Percentiles rank a stretch among this genome's conserved stretches.
phyloP scores from a whole-genome alignment of 495 filamentous ascomycete species.

The Penicillium simplicissimum region DNA sequence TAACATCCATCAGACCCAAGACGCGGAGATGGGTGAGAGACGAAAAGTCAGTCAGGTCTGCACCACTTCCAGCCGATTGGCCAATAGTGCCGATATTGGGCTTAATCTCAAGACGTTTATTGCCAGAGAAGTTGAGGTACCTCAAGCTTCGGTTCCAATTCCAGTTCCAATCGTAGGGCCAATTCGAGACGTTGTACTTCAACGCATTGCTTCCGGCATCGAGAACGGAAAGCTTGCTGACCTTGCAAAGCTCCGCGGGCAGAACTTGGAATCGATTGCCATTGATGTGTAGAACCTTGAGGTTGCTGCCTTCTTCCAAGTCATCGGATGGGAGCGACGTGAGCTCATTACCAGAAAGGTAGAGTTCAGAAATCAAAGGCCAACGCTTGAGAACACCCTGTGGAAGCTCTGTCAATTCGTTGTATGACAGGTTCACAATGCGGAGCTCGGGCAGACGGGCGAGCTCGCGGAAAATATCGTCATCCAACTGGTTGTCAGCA shows the following conservation, averaged over 20 bases:
- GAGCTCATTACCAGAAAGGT: conserved; percentile 93
- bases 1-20: conserved; percentile 97
- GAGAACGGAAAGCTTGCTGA: conserved; percentile 83
- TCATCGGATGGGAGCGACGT: conserved; percentile 91
- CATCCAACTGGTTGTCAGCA: conserved; percentile 89
- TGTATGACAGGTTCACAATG: conserved; percentile 92
- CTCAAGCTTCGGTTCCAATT: conserved; percentile 94
- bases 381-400: conserved; percentile 82
- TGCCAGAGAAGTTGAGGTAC: conserved; percentile 95
- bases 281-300: conserved; percentile 94
- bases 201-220: conserved; percentile 96
- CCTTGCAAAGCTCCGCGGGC: conserved; percentile 92
- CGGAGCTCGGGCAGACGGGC: conserved; percentile 80
- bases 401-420: conserved; percentile 89
- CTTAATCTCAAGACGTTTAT: conserved; percentile 97
- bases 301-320: conserved; percentile 78
- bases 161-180: conserved; percentile 99
- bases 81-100: conserved; percentile 61
- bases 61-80: conserved; percentile 51
- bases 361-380: conserved; percentile 86
- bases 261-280: conserved; percentile 96
- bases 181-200: conserved; percentile 99
- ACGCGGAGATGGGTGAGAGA: conserved; percentile 82
- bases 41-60: conserved; percentile 89
- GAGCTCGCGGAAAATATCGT: conserved; percentile 92